Conservation (phyloP, 805 yeast species). For the Metschnikowia hibisci region DNA sequence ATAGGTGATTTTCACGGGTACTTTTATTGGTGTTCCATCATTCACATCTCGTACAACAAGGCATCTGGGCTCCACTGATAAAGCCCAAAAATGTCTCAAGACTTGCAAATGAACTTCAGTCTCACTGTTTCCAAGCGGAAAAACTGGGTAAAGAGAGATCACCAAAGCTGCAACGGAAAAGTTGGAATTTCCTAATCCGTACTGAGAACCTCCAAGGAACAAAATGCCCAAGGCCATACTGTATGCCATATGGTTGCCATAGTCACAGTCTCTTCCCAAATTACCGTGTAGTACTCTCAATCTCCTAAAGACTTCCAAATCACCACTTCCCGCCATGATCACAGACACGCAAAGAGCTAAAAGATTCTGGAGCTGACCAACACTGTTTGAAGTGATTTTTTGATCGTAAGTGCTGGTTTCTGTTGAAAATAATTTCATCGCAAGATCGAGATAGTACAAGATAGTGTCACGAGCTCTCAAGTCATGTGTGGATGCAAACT, state of each 20-base stretch:
- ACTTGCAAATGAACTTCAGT: slow-evolving; percentile 75
- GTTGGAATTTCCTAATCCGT: slow-evolving; percentile 62
- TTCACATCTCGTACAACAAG: slow-evolving; percentile 70
- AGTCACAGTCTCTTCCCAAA: slow-evolving; percentile 43
- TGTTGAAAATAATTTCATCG: slow-evolving; percentile 41
- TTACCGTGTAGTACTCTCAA: slow-evolving; percentile 66
- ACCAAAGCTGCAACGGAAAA: slow-evolving; percentile 67
- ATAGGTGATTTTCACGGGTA: slow-evolving; percentile 37
- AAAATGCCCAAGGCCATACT: slow-evolving; percentile 84
- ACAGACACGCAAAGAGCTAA: slow-evolving; percentile 63
- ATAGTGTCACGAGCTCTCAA: slow-evolving; percentile 51
- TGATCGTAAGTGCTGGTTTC: slow-evolving; percentile 54
- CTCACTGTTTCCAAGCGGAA: slow-evolving; percentile 44
- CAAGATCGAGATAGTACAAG: slow-evolving; percentile 49
- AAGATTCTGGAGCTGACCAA: slow-evolving; percentile 53
- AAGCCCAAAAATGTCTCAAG: slow-evolving; percentile 83
- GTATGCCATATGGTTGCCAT: slow-evolving; percentile 72
- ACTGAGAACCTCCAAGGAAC: slow-evolving; percentile 91
- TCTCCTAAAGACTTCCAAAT: slow-evolving; percentile 70
- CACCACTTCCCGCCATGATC: slow-evolving; percentile 90
- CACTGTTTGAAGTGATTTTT: slow-evolving; percentile 49
- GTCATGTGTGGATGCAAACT: slow-evolving; percentile 68
- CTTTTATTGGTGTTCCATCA: slow-evolving; percentile 51
- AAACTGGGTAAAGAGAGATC: slow-evolving; percentile 74
- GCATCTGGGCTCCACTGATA: slow-evolving; percentile 78